Evolutionary conservation across 495 filamentous ascomycete genomes (phyloP).

Genomic region (Penicillium parvum): DNA sequence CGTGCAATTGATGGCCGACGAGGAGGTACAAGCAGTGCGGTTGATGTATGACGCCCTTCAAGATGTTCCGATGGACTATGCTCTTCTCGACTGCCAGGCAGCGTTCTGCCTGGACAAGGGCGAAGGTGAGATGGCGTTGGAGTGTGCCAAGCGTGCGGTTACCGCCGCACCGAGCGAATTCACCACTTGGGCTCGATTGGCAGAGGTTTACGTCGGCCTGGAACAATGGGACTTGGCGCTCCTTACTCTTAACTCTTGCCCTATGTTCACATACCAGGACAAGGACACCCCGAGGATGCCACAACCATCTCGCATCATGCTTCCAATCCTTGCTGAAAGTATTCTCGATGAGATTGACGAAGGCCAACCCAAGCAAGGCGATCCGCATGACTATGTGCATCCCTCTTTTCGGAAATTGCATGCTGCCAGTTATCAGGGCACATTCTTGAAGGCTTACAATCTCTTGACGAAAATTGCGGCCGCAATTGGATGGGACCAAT

Average conservation of each 20-base stretch:
- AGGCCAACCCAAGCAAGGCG: conserved; percentile 66
- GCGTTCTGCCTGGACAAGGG: conserved; percentile 89
- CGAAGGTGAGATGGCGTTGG: conserved; percentile 76
- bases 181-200: conserved; percentile 90
- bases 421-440: conserved; percentile 84
- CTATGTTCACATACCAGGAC: conserved; percentile 99
- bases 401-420: conserved; percentile 81
- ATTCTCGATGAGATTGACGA: conserved; percentile 95
- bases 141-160: conserved; percentile 89
- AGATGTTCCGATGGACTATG: conserved; percentile 92
- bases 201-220: conserved; percentile 84
- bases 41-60: conserved; percentile 83
- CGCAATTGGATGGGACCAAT: conserved; percentile 96
- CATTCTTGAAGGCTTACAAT: conserved; percentile 90
- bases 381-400: conserved; percentile 76
- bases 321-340: conserved; percentile 85
- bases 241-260: conserved; percentile 95
- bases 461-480: conserved; percentile 90
- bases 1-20: conserved; percentile 87
- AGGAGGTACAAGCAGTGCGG: conserved; percentile 90
- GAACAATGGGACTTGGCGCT: conserved; percentile 94
- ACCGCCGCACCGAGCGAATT: conserved; percentile 95
- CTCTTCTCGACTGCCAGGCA: conserved; percentile 88
- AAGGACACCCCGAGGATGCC: conserved; percentile 94
- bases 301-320: conserved; percentile 75